Base-by-base conservation (phyloP, 345 rosid genomes). In the Rhodamnia rubescens region DNA sequence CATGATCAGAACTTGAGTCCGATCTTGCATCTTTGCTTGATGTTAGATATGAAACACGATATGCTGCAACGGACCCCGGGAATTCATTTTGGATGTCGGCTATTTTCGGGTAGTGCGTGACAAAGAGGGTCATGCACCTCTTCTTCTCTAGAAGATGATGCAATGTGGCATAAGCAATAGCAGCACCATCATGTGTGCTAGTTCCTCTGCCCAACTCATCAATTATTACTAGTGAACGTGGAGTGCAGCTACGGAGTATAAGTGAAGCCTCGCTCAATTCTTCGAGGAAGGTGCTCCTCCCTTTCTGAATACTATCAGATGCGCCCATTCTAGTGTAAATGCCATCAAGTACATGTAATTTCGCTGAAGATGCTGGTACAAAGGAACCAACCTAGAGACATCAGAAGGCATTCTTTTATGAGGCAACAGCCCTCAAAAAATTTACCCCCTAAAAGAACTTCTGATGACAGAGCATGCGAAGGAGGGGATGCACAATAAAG, bases 161-260 rank as follows among this genome's bases (percentile, higher is more conserved):
- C 88, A 97, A 88, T n/a, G 98, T 91, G 53, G 99, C 98, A 91
- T 94, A 94, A 52, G 99, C 98, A 85, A 97, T 94, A 58, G 99
- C 98, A 85, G 91, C 96, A 78, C 99, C 98, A 51, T 97, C 99
- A 81, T 97, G 96, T 53, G 99, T 95, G 89, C 98, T 95, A 53
- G 99, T 95, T 85, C 99, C 99, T 87, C 98, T 90, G 53, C 99
- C 98, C 84, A 97, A 98, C 93, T 97, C 99, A 82, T 97, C 98
- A 42, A 97, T 89, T 86, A 97, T 93, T 85, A 97, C 99, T 74
- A 97, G 93, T 2, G 99, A 97, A 80, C 86, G 87, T 18, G 89
- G 84, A 3, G 98, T 92, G 90, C 97, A 95, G 83, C 89, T 95
- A 88, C 58, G 88, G 82, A 97, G 93, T 89, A 97, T 95, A 51